These are phyloP conservation scores for Puya raimondii DNA, from an alignment of 176 grass and related monocot species.

Conservation along the genomic window DNA sequence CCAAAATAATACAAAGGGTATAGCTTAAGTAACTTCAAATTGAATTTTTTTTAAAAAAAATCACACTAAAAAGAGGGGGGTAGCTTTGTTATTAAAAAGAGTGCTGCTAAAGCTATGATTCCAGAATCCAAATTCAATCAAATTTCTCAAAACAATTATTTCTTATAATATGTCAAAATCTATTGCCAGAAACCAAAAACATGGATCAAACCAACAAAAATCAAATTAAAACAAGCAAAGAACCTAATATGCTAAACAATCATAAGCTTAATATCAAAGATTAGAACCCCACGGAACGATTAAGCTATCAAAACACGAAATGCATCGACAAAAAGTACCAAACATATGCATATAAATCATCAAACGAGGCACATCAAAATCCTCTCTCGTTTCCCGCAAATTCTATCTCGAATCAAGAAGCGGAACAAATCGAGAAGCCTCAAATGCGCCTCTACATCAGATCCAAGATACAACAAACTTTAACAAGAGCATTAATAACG, in stretches of 20 bases:
- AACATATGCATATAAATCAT: slow-evolving; percentile 14
- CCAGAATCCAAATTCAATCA: not conserved
- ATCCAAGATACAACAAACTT: slow-evolving; percentile 1
- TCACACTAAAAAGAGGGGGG: slow-evolving; percentile 10
- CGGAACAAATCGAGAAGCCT: slow-evolving; percentile 9
- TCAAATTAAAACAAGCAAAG: not conserved
- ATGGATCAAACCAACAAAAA: not conserved
- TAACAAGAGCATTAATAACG: not conserved
- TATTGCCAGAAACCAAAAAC: not conserved
- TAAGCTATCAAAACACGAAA: too few species aligned
- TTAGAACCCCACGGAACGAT: not conserved
- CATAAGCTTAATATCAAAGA: not conserved
- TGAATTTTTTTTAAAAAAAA: slow-evolving; percentile 25
- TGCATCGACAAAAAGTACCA: not conserved
- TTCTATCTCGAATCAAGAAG: slow-evolving; percentile 17
- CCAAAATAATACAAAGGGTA: slow-evolving; percentile 48
- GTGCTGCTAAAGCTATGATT: slow-evolving; percentile 31
- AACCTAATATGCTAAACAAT: not conserved
- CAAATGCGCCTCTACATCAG: not conserved
- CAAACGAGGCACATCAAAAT: slow-evolving; percentile 11
- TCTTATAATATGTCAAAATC: slow-evolving; percentile 11
- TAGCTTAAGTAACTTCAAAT: slow-evolving; percentile 37
- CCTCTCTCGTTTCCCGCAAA: slow-evolving; percentile 19
- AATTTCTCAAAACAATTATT: slow-evolving; percentile 8
- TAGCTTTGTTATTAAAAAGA: slow-evolving; percentile 30